Evolutionary conservation across 345 rosid species (phyloP), one percentile per base, ranked within the genome.

Genomic region (Camelina neglecta): DNA sequence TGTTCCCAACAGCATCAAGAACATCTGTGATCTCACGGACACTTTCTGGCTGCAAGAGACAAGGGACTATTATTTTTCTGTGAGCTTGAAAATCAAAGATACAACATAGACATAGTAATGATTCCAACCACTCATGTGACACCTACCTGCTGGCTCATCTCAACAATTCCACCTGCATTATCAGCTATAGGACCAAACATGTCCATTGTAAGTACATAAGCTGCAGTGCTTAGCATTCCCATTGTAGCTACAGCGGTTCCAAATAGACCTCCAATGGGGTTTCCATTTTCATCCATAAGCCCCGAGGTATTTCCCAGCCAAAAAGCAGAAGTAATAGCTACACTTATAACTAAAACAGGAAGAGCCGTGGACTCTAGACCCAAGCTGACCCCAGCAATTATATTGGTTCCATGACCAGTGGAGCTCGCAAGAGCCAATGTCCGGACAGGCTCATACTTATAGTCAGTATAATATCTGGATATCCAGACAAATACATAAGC

Each of bases 221-320:
- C 98, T 78, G 99, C 99, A 49, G 99, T 90, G 74, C 98, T 95
- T 65, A 95, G 99, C 99, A 95, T 95, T 81, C 98, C 99, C 99
- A 95, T 95, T 57, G 99, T 95, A 41, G 98, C 99, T 29, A 95
- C 98, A 50, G 99, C 99, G 6, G 99, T 95, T 66, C 98, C 99
- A 85, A 95, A 95, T 70, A 95, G 83, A 50, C 99, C 99, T 69
- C 99, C 99, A 47, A 85, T 89, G 56, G 99, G 90, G 47, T 63
- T 81, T 61, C 95, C 99, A 69, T 75, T 55, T 82, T 93, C 99
- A 80, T 95, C 99, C 77, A 91, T 84, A 72, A 95, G 86, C 72
- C 99, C 99, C 6, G 96, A 91, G 55, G 93, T 91, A 15, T 88
- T 94, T 11, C 99, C 98, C 80, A 95, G 79, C 99, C 99, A 95